Evolutionary conservation across 2,329 filamentous ascomycete genomes (phyloP).

Genomic region (Ophiocordyceps polyrhachis-furcata): DNA sequence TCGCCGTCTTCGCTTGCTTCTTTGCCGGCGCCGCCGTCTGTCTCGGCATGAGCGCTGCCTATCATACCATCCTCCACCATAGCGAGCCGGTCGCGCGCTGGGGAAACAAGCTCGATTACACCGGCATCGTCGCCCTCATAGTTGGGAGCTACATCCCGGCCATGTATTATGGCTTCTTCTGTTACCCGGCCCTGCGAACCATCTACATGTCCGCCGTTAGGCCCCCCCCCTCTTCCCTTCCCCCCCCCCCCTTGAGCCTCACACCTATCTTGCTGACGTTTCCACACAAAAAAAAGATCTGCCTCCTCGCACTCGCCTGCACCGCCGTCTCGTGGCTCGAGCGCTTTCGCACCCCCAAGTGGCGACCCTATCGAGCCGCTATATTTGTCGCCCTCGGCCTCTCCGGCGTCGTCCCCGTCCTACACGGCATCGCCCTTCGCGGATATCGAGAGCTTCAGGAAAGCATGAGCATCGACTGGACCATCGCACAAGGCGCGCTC

Average conservation of each 20-base stretch:
- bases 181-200: conserved; percentile 42
- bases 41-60: conserved; percentile 67
- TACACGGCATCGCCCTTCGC: conserved; percentile 55
- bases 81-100: conserved; percentile 57
- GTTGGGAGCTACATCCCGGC: conserved; percentile 82
- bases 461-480: conserved; percentile 64
- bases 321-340: conserved; percentile 61
- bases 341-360: conserved; percentile 63
- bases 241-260: neutral
- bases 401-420: conserved; percentile 64
- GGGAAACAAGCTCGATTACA: conserved; percentile 88
- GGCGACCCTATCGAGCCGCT: conserved; percentile 65
- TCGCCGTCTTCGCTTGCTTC: conserved; percentile 61
- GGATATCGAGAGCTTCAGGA: conserved; percentile 46
- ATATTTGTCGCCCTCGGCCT: conserved; percentile 84
- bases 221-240: conserved; percentile 5
- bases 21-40: conserved; percentile 56
- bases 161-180: conserved; percentile 73
- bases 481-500: conserved; percentile 59
- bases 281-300: conserved; percentile 38
- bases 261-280: neutral
- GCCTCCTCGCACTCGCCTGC: conserved; percentile 56
- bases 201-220: conserved; percentile 60
- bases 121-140: conserved; percentile 82
- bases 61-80: conserved; percentile 73